These are phyloP conservation scores for Fagopyrum esculentum DNA, from an alignment of 148 eudicot genomes.

Conservation along the genomic window DNA sequence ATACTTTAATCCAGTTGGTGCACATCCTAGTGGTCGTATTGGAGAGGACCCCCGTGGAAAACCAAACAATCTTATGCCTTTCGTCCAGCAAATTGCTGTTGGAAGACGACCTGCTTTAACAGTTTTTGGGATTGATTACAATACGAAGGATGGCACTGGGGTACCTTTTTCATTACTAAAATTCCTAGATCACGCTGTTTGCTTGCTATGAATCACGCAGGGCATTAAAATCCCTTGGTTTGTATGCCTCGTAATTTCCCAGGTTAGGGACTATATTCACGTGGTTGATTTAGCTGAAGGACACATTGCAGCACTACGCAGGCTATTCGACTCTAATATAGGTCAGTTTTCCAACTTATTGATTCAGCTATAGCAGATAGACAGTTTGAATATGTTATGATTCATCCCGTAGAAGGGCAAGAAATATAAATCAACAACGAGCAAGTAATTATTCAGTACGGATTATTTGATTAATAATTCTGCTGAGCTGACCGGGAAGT, in stretches of 20 bases:
- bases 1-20: slow-evolving; percentile 97
- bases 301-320: slow-evolving; percentile 76
- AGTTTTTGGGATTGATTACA: slow-evolving; percentile 78
- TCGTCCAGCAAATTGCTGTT: slow-evolving; percentile 74
- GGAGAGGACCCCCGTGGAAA: slow-evolving; percentile 93
- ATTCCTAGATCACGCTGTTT: background rate
- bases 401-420: background rate
- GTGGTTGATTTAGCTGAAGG: slow-evolving; percentile 97
- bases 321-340: slow-evolving; percentile 51
- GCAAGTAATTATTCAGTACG: background rate
- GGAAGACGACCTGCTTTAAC: slow-evolving; percentile 57
- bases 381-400: background rate
- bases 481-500: background rate
- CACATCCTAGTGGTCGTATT: slow-evolving; percentile 84
- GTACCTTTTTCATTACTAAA: slow-evolving; percentile 29
- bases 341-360: background rate
- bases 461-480: background rate
- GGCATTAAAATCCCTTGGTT: background rate
- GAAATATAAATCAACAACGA: background rate
- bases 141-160: slow-evolving; percentile 91
- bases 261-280: slow-evolving; percentile 97
- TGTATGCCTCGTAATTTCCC: slow-evolving; percentile 11
- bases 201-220: background rate
- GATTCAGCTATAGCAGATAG: background rate
- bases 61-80: slow-evolving; percentile 98